phyloP scores from a whole-genome alignment of 495 filamentous ascomycete genomes.

The Talaromyces adpressus region DNA sequence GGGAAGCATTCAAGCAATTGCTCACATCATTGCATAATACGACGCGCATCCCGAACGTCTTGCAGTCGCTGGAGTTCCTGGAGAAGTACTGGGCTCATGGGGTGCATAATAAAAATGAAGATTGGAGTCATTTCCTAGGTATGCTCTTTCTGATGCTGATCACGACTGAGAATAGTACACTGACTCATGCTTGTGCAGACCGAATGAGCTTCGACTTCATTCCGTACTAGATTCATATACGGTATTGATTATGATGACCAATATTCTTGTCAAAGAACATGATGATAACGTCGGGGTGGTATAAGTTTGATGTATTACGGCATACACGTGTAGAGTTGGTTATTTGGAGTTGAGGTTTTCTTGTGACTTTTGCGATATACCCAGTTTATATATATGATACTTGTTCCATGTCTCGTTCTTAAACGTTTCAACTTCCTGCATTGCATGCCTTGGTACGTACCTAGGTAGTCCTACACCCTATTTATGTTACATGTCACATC shows the following conservation, averaged over 20 bases:
- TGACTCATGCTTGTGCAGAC: conserved; percentile 21
- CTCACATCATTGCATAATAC: conserved; percentile 34
- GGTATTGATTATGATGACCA: not conserved
- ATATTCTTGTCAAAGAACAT: not conserved
- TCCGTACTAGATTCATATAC: conserved; percentile 24
- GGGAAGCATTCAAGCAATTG: conserved; percentile 27
- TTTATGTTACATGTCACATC: not conserved
- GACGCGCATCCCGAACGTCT: conserved; percentile 38
- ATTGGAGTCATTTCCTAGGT: conserved; percentile 41
- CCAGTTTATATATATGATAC: not conserved
- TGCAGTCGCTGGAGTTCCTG: conserved; percentile 38
- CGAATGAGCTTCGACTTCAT: conserved; percentile 43
- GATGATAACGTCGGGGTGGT: not conserved
- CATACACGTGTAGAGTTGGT: not conserved
- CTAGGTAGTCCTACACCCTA: not conserved
- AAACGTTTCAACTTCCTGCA: not conserved
- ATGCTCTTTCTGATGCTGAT: conserved; percentile 8
- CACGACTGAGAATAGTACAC: not conserved
- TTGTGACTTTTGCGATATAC: not conserved
- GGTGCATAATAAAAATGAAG: conserved; percentile 31
- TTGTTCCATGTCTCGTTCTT: not conserved
- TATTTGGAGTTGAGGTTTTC: not conserved
- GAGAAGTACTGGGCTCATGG: conserved; percentile 36
- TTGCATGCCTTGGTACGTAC: too few relatives aligned
- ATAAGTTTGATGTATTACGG: not conserved